These are phyloP conservation scores for Discostella pseudostelligera DNA, from an alignment of 108 stramenopile species.

Conservation along the genomic window DNA sequence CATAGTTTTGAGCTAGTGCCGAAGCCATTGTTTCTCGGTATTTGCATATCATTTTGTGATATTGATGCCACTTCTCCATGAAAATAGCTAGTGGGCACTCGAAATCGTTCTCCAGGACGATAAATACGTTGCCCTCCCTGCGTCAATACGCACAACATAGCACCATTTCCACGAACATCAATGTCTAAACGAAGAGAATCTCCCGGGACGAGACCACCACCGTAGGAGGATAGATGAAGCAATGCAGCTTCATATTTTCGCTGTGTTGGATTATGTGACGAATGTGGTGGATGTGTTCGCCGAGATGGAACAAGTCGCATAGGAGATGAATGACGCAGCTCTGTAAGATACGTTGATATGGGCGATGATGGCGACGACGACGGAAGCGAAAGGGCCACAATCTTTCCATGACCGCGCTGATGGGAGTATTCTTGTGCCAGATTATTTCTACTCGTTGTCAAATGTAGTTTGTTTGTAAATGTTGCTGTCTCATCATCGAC, in stretches of 20 bases:
- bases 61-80: slow-evolving; percentile 1
- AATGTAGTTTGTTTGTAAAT: not conserved
- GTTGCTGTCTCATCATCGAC: not conserved
- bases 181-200: slow-evolving; percentile 53
- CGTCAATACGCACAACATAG: slow-evolving; percentile 62
- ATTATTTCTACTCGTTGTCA: not conserved
- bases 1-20: slow-evolving; percentile 11
- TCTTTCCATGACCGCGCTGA: slow-evolving; percentile 39
- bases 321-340: slow-evolving; percentile 40
- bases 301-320: slow-evolving; percentile 45
- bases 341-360: slow-evolving; percentile 28
- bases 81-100: slow-evolving; percentile 17
- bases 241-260: slow-evolving; percentile 51
- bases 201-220: slow-evolving; percentile 78
- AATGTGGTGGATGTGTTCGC: slow-evolving; percentile 22
- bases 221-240: slow-evolving; percentile 70
- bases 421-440: slow-evolving; percentile 11
- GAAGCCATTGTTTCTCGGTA: slow-evolving; percentile 2
- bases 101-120: slow-evolving; percentile 35
- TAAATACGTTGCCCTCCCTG: slow-evolving; percentile 77
- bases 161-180: slow-evolving; percentile 51
- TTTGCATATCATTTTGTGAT: not conserved
- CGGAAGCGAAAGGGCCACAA: slow-evolving; percentile 29
- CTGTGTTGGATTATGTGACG: not conserved
- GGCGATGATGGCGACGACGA: not conserved